Evolutionary conservation across 108 stramenopile genomes (phyloP).

Genomic region (Skeletonema marinoi): DNA sequence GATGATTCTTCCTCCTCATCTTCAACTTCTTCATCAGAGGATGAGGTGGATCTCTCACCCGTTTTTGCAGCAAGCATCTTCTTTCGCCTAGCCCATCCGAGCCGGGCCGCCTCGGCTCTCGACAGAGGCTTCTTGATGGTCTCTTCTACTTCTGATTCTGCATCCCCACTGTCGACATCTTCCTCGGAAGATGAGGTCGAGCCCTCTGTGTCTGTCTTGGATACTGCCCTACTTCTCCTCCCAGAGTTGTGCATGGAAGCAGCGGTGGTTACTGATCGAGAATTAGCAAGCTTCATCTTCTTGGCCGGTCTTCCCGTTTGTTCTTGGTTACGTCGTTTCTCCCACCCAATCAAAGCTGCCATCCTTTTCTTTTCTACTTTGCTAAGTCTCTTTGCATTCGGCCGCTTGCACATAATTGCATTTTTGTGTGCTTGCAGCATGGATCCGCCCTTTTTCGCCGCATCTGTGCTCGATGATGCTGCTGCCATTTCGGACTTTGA

Average conservation of each 20-base stretch:
- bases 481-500: not conserved
- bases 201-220: slow-evolving; percentile 1
- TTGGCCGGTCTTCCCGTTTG: not conserved
- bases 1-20: not conserved
- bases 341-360: slow-evolving; percentile 30
- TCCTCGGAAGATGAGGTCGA: not conserved
- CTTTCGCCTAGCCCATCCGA: slow-evolving; percentile 5
- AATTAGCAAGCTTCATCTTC: not conserved
- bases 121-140: not conserved
- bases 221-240: not conserved
- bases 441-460: not conserved
- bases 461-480: not conserved
- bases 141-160: not conserved
- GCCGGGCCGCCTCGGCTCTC: not conserved
- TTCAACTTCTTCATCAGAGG: not conserved
- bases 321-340: slow-evolving; percentile 14
- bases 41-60: not conserved
- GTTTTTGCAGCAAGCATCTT: not conserved
- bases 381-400: slow-evolving; percentile 6
- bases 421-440: not conserved
- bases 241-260: not conserved
- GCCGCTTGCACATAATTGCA: not conserved
- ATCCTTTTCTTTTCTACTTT: slow-evolving; percentile 38
- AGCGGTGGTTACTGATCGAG: not conserved
- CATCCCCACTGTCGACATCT: not conserved